These are phyloP conservation scores for Oryza punctata DNA, from an alignment of 176 grass and related monocot species.

Conservation along the genomic window DNA sequence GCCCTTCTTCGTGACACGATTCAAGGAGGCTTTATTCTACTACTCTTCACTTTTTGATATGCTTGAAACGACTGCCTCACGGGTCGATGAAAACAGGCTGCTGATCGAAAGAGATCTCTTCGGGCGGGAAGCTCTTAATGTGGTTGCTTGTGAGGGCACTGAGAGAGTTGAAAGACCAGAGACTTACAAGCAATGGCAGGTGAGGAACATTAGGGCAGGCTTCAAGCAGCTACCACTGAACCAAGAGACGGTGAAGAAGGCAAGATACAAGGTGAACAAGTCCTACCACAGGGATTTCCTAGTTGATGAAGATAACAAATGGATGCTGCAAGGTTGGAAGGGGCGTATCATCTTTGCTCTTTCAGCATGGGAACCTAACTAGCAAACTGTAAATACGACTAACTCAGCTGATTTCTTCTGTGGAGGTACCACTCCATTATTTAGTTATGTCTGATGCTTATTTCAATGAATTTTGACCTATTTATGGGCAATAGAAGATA, in stretches of 20 bases:
- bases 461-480: conserved; percentile 20
- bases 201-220: conserved; percentile 51
- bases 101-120: conserved; percentile 42
- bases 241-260: conserved; percentile 34
- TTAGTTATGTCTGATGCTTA: conserved; percentile 23
- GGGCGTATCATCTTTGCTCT: conserved; percentile 45
- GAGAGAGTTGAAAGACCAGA: conserved; percentile 57
- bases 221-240: conserved; percentile 40
- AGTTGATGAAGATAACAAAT: conserved; percentile 51
- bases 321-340: conserved; percentile 60
- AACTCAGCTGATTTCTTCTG: neutral
- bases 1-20: conserved; percentile 53
- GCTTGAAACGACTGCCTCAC: conserved; percentile 32
- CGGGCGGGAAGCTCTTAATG: conserved; percentile 45
- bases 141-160: conserved; percentile 48
- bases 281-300: conserved; percentile 52
- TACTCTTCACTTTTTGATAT: conserved; percentile 52
- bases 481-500: neutral
- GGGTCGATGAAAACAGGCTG: conserved; percentile 29
- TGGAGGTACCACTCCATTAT: neutral
- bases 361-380: conserved; percentile 43
- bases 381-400: neutral
- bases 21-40: conserved; percentile 47
- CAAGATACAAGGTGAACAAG: conserved; percentile 50
- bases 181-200: conserved; percentile 54